Base-by-base conservation (phyloP, 108 stramenopile species). In the Pelagomonas calceolata region DNA sequence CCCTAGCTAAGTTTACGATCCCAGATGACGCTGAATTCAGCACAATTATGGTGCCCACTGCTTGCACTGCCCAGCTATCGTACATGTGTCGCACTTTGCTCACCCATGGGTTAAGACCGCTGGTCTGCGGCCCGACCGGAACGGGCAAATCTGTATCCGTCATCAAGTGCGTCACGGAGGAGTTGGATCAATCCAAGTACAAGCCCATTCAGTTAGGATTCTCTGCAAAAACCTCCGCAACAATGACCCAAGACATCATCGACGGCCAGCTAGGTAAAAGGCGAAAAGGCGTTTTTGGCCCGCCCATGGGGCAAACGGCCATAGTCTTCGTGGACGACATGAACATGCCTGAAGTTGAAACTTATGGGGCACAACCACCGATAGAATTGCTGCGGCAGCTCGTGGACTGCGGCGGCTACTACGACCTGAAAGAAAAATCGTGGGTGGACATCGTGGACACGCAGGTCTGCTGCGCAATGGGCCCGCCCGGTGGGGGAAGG, bases 281-380 rank as follows among this genome's bases (percentile, higher is more conserved):
- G 0, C 75, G 85, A 1, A 87, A 87, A 68, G 83, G 79, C 34
- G 83, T 86, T 12, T 86, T 63, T 65, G 87, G 87, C 0, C 87
- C 87, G 0, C 84, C 84, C 32, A 35, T 78, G 45, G 87, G 87
- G 15, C 76, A 85, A 63, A 73, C 30, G 17, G 69, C 67, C 32
- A 73, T 86, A 0, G 37, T 87, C 32, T 85, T 86, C 60, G 79
- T 86, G 30, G 86, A 86, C 73, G 86, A 86, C 51, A 37, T 85
- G 64, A 86, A 86, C 71, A 86, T 86, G 86, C 86, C 86, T 9
- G 82, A 82, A 31, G 74, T 82, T 4, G 86, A 86, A 74, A 83
- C 76, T 15, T 85, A 85, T 66, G 85, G 84, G 17, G 84, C 86
- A 10, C 84, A 85, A 68, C 86, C 86, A 4, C 86, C 86, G 17